These are phyloP conservation scores for Penicillium argentinense DNA, from an alignment of 495 filamentous ascomycete species.

Conservation along the genomic window DNA sequence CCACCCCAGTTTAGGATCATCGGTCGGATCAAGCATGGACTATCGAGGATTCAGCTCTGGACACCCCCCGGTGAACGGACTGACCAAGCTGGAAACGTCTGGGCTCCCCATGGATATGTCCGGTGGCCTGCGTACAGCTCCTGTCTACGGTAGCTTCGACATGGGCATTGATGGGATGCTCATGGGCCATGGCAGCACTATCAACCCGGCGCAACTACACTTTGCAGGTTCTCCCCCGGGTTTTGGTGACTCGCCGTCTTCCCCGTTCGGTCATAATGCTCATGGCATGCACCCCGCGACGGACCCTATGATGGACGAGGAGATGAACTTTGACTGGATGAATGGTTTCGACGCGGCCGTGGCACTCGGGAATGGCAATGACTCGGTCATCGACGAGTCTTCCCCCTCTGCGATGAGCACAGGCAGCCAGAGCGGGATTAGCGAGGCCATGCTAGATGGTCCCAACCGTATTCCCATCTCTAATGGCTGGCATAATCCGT, in stretches of 20 bases:
- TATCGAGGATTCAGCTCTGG: slow-evolving; percentile 72
- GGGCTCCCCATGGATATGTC: slow-evolving; percentile 62
- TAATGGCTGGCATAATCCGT: slow-evolving; percentile 63
- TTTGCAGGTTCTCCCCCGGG: slow-evolving; percentile 80
- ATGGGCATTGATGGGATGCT: slow-evolving; percentile 74
- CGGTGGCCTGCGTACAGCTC: slow-evolving; percentile 75
- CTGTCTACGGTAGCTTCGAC: slow-evolving; percentile 67
- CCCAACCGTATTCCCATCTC: slow-evolving; percentile 60
- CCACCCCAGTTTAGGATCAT: slow-evolving; percentile 66
- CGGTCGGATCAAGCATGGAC: slow-evolving; percentile 60
- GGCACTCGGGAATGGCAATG: slow-evolving; percentile 65
- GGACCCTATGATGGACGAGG: slow-evolving; percentile 64
- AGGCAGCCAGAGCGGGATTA: slow-evolving; percentile 86
- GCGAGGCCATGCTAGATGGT: slow-evolving; percentile 88
- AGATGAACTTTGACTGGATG: slow-evolving; percentile 83
- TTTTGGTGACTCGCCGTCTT: slow-evolving; percentile 64
- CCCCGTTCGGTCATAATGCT: slow-evolving; percentile 69
- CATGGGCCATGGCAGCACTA: slow-evolving; percentile 73
- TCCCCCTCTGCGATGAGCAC: slow-evolving; percentile 95
- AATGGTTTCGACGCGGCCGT: slow-evolving; percentile 76
- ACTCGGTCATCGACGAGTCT: slow-evolving; percentile 84
- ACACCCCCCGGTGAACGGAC: slow-evolving; percentile 54
- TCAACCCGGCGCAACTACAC: slow-evolving; percentile 95
- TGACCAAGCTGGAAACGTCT: slow-evolving; percentile 84
- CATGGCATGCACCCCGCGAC: slow-evolving; percentile 52